These are phyloP conservation scores for Zhuliangozyma blackwelliae DNA, from an alignment of 1,139 yeast genomes.

Conservation along the genomic window DNA sequence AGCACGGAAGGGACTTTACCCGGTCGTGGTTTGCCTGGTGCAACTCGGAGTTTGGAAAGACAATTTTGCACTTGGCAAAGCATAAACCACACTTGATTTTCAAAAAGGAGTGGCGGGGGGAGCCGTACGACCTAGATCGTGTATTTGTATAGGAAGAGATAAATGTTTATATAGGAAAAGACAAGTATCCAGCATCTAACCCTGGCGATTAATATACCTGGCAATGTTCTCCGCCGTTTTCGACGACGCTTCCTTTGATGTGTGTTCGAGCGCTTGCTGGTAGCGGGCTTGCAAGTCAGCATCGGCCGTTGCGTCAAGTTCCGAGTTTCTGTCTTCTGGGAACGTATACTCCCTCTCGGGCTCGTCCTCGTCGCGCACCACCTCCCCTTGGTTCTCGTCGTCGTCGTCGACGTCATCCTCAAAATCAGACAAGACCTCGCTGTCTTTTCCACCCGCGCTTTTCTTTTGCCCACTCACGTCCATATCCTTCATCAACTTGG, in stretches of 20 bases:
- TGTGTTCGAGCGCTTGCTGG: conserved; percentile 65
- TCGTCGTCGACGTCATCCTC: conserved; percentile 34
- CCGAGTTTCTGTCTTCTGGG: conserved; percentile 67
- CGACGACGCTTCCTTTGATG: conserved; percentile 57
- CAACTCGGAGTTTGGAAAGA: conserved; percentile 84
- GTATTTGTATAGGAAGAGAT: conserved; percentile 11
- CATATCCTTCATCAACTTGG: conserved; percentile 76
- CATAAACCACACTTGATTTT: conserved; percentile 73
- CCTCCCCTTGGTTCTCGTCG: conserved; percentile 58
- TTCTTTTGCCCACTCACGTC: conserved; percentile 44
- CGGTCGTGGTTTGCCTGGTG: conserved; percentile 96
- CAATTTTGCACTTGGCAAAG: conserved; percentile 68
- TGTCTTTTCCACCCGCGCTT: conserved; percentile 27
- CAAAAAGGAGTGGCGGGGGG: conserved; percentile 31
- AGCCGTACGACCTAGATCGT: conserved; percentile 27
- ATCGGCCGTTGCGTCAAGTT: conserved; percentile 44
- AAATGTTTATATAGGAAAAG: too few relatives aligned
- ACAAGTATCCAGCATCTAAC: conserved; percentile 2
- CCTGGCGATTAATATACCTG: conserved; percentile 45
- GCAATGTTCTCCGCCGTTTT: conserved; percentile 71
- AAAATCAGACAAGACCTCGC: conserved; percentile 69
- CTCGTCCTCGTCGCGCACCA: conserved; percentile 62
- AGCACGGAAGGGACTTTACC: conserved; percentile 47
- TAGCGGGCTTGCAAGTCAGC: conserved; percentile 65
- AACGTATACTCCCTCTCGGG: conserved; percentile 70